Conservation (phyloP, 2,329 filamentous ascomycete species). For the Microdochium paspali region DNA sequence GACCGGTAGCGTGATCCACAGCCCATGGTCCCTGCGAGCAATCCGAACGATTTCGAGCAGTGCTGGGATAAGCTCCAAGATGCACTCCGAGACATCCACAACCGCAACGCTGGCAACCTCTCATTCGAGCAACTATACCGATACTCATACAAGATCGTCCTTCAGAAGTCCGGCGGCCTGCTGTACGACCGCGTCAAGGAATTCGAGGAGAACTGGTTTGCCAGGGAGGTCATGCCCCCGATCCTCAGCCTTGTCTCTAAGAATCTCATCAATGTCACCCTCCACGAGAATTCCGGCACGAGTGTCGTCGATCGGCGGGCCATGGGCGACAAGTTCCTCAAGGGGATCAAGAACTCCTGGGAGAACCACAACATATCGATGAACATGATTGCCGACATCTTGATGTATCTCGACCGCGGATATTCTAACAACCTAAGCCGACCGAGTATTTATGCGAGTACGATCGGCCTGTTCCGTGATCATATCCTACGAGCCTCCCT, state of each 20-base stretch:
- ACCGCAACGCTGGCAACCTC: conserved; percentile 77
- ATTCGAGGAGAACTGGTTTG: conserved; percentile 78
- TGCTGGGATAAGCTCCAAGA: conserved; percentile 71
- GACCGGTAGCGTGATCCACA: too few species aligned
- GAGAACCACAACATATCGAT: conserved; percentile 84
- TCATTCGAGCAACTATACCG: conserved; percentile 96
- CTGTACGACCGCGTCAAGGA: conserved; percentile 73
- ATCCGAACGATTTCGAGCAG: conserved; percentile 71
- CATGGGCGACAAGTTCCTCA: conserved; percentile 75
- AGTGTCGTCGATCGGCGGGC: conserved; percentile 71
- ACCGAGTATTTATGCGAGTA: conserved; percentile 72
- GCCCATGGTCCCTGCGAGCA: conserved; percentile 26
- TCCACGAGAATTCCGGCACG: conserved; percentile 45
- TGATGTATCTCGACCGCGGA: conserved; percentile 95
- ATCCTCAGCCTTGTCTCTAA: conserved; percentile 65
- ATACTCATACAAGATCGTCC: conserved; percentile 84
- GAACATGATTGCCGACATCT: conserved; percentile 92
- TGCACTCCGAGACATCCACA: conserved; percentile 81
- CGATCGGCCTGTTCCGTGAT: conserved; percentile 83
- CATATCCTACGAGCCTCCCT: conserved; percentile 62
- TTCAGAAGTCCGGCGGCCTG: conserved; percentile 74
- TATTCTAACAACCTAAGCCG: conserved; percentile 61
- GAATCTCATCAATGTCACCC: conserved; percentile 50
- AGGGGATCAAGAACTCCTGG: conserved; percentile 69
- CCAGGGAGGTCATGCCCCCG: conserved; percentile 57